Evolutionary conservation across 2,329 filamentous ascomycete species (phyloP), one percentile per base, ranked within the genome.

Genomic region (Rasamsonia emersonii): DNA sequence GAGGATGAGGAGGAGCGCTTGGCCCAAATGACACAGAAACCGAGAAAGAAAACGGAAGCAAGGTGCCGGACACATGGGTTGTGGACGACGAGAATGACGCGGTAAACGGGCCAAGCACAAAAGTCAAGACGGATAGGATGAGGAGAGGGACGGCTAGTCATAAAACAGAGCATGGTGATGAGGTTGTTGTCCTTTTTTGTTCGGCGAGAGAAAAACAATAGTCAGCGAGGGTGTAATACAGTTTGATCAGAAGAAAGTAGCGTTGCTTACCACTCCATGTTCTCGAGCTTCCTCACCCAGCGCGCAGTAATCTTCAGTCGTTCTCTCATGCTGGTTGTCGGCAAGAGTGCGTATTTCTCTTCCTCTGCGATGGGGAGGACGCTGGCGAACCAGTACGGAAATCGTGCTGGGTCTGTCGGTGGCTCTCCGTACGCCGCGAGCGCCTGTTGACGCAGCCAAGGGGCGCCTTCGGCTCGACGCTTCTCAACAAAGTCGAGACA

Each of bases 321-420:
- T 49, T 86, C 77, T 38, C 88, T 70, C 4, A 93, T 85, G 43
- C 82, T 89, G 3, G 70, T 78, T 4, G 80, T 82, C 9, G 68
- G 68, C 9, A 95, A 61, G 13, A 95, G 62, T 9, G 72, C 68
- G 44, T 93, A 93, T 53, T 89, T 93, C 47, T 91, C 81, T 17
- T 76, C 64, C 16, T 91, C 82, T 9, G 73, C 71, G 21, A 91
- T 77, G 0, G 86, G 86, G 9, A 93, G 59, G 13, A 91, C 77
- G 49, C 77, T 84, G 7, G 82, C 86, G 44, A 94, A 81, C 88
- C 88, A 95, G 71, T 86, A 94, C 0, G 86, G 83, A 44, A 94
- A 91, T 1, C 75, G 56, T 3, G 78, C 78, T 1, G 85, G 78
- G 47, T 93, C 84, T 10, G 73, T 66, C 0, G 86, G 86, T 13